phyloP scores from a whole-genome alignment of 352 stramenopile genomes.

The Pythium sp. region DNA sequence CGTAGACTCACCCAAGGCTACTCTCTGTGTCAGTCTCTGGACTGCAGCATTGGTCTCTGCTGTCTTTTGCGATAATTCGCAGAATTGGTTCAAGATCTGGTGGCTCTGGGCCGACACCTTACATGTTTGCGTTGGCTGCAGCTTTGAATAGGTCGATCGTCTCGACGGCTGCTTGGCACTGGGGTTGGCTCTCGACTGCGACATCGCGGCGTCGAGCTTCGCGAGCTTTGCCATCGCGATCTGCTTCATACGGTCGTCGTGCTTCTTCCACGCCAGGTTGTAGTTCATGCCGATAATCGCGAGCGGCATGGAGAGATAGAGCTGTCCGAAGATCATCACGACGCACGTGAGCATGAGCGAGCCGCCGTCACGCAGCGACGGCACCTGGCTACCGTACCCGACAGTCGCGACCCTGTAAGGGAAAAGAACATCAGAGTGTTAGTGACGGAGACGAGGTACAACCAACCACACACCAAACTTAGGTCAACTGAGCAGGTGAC shows the following conservation, averaged over 20 bases:
- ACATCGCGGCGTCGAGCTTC: background rate
- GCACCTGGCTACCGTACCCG: constrained; percentile 51
- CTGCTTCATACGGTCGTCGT: constrained; percentile 19
- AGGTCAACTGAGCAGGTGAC: too few species aligned
- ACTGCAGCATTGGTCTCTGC: constrained; percentile 21
- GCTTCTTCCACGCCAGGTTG: constrained; percentile 33
- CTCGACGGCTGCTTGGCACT: background rate
- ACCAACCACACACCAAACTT: too few species aligned
- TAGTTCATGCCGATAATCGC: constrained; percentile 58
- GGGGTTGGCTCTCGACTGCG: background rate
- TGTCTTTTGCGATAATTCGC: constrained; percentile 1
- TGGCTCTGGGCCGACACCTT: constrained; percentile 2
- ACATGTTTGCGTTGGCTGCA: background rate
- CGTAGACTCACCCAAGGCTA: background rate
- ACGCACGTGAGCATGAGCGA: constrained; percentile 33
- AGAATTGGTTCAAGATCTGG: constrained; percentile 9
- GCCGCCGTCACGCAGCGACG: constrained; percentile 34
- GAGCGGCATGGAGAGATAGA: constrained; percentile 60
- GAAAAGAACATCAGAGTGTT: background rate
- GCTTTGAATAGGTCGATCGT: background rate
- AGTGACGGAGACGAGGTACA: background rate
- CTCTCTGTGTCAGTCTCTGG: background rate
- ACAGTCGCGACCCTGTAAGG: constrained; percentile 42
- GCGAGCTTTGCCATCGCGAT: background rate
- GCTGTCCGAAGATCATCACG: constrained; percentile 54